Conservation (phyloP, 176 grass and related monocot species). For the Puccinellia tenuiflora region DNA sequence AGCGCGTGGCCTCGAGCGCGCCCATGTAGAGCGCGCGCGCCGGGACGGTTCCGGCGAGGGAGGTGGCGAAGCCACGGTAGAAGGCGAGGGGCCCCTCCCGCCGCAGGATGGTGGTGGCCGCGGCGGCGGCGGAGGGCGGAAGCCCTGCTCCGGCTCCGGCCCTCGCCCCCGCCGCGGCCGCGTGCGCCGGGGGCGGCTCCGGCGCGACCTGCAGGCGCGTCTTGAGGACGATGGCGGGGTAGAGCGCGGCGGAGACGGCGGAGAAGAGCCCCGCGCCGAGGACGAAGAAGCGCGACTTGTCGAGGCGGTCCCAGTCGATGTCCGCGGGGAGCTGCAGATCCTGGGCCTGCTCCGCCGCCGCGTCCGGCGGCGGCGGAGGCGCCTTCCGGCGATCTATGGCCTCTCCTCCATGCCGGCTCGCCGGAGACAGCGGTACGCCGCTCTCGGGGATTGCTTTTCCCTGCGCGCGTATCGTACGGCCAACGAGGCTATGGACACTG, state of each 20-base stretch:
- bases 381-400: conserved; percentile 38
- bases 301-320: conserved; percentile 46
- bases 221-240: conserved; percentile 73
- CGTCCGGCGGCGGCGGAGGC: conserved; percentile 39
- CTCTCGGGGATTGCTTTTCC: not conserved
- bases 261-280: conserved; percentile 45
- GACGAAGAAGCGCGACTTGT: conserved; percentile 54
- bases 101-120: conserved; percentile 45
- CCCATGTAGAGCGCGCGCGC: conserved; percentile 83
- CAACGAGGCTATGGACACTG: not conserved
- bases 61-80: conserved; percentile 73
- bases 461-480: not conserved
- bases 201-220: conserved; percentile 65
- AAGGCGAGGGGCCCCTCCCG: conserved; percentile 63
- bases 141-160: not conserved
- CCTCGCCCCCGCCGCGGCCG: not conserved
- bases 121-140: conserved; percentile 32
- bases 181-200: not conserved
- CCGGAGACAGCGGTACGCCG: not conserved
- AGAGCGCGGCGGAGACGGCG: conserved; percentile 44
- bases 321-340: conserved; percentile 31
- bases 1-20: conserved; percentile 60
- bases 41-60: conserved; percentile 61
- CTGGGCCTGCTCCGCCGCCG: conserved; percentile 36
- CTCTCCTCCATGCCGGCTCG: conserved; percentile 34